phyloP scores from a whole-genome alignment of 148 eudicot genomes.

The Mesembryanthemum crystallinum region DNA sequence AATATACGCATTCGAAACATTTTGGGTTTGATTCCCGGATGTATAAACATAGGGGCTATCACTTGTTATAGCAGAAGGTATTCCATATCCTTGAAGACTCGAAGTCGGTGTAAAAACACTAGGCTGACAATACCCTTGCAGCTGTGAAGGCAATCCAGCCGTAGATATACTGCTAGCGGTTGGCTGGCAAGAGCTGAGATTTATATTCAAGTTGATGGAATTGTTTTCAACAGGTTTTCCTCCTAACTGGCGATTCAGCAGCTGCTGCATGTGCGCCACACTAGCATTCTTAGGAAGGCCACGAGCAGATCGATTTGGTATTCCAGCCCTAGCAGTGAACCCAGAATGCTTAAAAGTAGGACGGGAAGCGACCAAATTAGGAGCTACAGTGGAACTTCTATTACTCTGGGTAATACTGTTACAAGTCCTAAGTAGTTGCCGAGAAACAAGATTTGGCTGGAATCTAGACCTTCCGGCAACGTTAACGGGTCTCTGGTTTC shows the following conservation, averaged over 20 bases:
- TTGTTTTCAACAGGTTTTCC: conserved; percentile 17
- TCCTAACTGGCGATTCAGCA: conserved; percentile 9
- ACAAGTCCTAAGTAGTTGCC: conserved; percentile 22
- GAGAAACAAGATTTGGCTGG: conserved; percentile 36
- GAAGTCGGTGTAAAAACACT: conserved; percentile 20
- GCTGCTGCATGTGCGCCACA: conserved; percentile 14
- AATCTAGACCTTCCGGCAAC: conserved; percentile 33
- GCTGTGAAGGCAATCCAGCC: conserved; percentile 23
- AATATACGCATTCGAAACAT: background rate
- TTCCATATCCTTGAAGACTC: conserved; percentile 32
- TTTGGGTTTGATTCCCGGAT: conserved; percentile 27
- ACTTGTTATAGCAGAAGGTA: conserved; percentile 23
- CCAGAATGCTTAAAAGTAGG: conserved; percentile 38
- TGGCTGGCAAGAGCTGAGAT: conserved; percentile 6
- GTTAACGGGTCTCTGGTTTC: conserved; percentile 30
- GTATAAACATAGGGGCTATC: conserved; percentile 24
- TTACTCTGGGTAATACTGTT: conserved; percentile 20
- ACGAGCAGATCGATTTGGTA: conserved; percentile 20
- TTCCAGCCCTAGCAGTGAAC: background rate
- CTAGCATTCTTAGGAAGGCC: conserved; percentile 14
- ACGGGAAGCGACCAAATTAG: conserved; percentile 26
- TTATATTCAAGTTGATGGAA: conserved; percentile 13
- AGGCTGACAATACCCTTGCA: conserved; percentile 27
- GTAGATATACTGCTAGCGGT: conserved; percentile 16
- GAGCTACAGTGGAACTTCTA: conserved; percentile 22